phyloP scores from a whole-genome alignment of 164 flowering plant species.

The Stephania cephalantha region DNA sequence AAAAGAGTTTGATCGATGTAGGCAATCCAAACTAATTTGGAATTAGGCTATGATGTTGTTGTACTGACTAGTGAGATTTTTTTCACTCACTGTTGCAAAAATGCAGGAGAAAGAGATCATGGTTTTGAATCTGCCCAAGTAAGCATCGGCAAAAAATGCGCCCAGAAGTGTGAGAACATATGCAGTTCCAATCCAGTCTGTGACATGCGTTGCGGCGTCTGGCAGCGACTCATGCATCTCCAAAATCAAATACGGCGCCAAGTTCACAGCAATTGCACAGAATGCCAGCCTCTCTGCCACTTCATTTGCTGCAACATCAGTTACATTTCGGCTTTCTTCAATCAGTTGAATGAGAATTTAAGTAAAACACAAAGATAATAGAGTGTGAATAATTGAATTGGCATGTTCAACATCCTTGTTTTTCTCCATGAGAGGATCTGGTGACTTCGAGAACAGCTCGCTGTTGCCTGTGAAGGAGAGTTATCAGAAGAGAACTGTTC shows the following conservation, averaged over 20 bases:
- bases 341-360: not conserved
- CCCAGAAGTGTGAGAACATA: conserved; percentile 58
- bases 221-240: conserved; percentile 57
- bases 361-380: not conserved
- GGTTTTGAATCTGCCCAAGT: conserved; percentile 58
- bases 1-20: too few relatives aligned
- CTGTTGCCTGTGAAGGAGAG: too few relatives aligned
- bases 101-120: conserved; percentile 55
- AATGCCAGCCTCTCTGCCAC: conserved; percentile 71
- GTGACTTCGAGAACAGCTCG: too few relatives aligned
- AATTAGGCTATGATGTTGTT: too few relatives aligned
- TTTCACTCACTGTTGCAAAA: conserved; percentile 42
- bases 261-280: conserved; percentile 52
- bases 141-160: conserved; percentile 73
- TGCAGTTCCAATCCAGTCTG: conserved; percentile 64
- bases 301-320: conserved; percentile 44
- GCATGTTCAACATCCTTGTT: not conserved
- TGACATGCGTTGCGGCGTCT: conserved; percentile 46
- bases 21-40: too few relatives aligned
- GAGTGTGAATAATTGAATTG: not conserved
- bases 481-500: too few relatives aligned
- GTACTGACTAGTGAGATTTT: too few relatives aligned
- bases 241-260: conserved; percentile 46
- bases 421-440: too few relatives aligned
- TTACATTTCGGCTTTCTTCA: not conserved